Conservation (phyloP, 169 alveolate species). For the Ichthyophthirius multifiliis region DNA sequence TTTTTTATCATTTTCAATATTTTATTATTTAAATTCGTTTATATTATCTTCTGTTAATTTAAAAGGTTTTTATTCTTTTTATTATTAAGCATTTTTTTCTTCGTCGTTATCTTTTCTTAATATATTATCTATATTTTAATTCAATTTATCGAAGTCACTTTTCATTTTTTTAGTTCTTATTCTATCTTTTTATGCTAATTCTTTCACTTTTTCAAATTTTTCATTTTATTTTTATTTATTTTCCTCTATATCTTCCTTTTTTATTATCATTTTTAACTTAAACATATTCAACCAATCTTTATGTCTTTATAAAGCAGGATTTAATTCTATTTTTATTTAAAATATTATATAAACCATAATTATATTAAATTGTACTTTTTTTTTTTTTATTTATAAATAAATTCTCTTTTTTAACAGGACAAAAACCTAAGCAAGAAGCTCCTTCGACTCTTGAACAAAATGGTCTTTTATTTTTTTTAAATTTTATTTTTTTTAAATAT, state of each 20-base stretch:
- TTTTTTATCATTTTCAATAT: neutral
- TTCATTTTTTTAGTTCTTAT: conserved; percentile 37
- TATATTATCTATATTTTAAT: conserved; percentile 26
- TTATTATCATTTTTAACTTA: conserved; percentile 24
- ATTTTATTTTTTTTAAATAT: neutral
- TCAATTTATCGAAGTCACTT: conserved; percentile 26
- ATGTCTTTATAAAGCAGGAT: conserved; percentile 28
- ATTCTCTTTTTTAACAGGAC: neutral
- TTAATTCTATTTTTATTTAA: neutral
- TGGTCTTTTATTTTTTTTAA: neutral
- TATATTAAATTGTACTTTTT: neutral
- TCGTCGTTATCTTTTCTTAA: conserved; percentile 3
- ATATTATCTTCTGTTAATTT: conserved; percentile 28
- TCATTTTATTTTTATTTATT: conserved; percentile 8
- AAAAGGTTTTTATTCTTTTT: neutral
- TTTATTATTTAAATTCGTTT: conserved; percentile 19
- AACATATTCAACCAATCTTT: conserved; percentile 39
- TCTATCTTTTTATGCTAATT: conserved; percentile 35
- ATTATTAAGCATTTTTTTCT: too few relatives aligned
- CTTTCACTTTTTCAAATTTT: conserved; percentile 28
- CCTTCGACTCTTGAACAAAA: conserved; percentile 36
- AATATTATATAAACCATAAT: neutral
- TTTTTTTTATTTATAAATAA: neutral
- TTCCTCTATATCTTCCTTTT: conserved; percentile 38
- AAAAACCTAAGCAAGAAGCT: conserved; percentile 34